phyloP scores from a whole-genome alignment of 2,329 filamentous ascomycete genomes.

The Penicillium sp. region DNA sequence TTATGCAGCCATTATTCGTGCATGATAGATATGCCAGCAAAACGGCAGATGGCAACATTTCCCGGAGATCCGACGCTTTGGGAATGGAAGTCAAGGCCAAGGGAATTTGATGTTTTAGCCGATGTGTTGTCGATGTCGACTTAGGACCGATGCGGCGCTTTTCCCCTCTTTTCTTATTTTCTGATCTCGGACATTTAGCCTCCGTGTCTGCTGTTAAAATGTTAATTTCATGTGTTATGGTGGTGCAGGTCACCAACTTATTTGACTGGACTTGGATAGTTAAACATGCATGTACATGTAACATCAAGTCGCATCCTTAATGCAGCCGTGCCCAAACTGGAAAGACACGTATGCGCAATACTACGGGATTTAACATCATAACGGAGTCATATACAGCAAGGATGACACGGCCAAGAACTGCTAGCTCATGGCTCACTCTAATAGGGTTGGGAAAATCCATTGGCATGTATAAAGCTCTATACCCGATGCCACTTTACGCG shows the following conservation, averaged over 20 bases:
- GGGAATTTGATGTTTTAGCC: not conserved
- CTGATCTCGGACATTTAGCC: not conserved
- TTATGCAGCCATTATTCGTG: not conserved
- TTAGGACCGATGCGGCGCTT: not conserved
- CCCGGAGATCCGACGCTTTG: not conserved
- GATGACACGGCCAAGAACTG: not conserved
- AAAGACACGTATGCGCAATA: not conserved
- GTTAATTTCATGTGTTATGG: not conserved
- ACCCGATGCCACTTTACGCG: not conserved
- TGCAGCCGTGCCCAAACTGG: not conserved
- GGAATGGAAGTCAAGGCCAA: not conserved
- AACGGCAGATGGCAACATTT: not conserved
- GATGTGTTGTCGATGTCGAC: not conserved
- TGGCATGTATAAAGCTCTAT: not conserved
- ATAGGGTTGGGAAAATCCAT: not conserved
- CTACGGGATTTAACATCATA: not conserved
- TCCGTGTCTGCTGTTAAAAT: not conserved
- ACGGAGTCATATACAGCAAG: not conserved
- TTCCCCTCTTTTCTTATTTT: conserved; percentile 7
- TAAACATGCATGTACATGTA: not conserved
- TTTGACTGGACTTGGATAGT: not conserved
- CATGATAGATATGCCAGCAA: not conserved
- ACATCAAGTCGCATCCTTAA: conserved; percentile 1
- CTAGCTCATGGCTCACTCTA: not conserved
- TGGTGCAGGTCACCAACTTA: not conserved